A percentile compares a stretch with the other conserved stretches of the same genome.
phyloP scores from a whole-genome alignment of 2,329 filamentous ascomycete species.

The Calycina marina region DNA sequence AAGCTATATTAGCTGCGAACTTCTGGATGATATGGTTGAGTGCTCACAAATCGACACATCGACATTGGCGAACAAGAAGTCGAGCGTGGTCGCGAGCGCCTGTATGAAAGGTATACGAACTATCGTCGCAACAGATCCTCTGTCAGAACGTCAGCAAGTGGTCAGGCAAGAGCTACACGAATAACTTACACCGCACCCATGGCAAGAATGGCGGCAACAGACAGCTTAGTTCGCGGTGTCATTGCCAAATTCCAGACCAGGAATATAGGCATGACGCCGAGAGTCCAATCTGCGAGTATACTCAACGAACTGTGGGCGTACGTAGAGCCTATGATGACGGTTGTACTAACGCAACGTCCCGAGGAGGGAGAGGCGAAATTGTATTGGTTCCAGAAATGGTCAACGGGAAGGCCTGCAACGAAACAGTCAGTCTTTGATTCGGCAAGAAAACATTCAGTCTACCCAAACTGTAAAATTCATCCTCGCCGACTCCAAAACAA shows the following conservation, averaged over 20 bases:
- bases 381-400: constrained; percentile 25
- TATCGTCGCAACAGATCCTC: constrained; percentile 18
- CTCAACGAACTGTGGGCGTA: constrained; percentile 26
- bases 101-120: constrained; percentile 17
- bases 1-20: constrained; percentile 1
- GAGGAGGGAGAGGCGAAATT: constrained; percentile 3
- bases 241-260: constrained; percentile 27
- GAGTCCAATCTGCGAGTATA: constrained; percentile 25
- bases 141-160: constrained; percentile 4
- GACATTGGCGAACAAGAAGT: constrained; percentile 17
- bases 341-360: constrained; percentile 20
- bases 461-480: too few species aligned
- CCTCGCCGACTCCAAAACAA: too few species aligned
- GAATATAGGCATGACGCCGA: constrained; percentile 26
- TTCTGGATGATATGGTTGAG: neutral
- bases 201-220: constrained; percentile 18
- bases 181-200: constrained; percentile 25
- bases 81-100: constrained; percentile 8
- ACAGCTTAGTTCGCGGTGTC: constrained; percentile 24
- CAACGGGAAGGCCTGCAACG: constrained; percentile 20
- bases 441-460: too few species aligned
- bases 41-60: constrained; percentile 12
- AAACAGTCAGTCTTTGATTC: too few species aligned
- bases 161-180: neutral
- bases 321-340: constrained; percentile 19